These are phyloP conservation scores for Ogataea hybrid DNA, from an alignment of 1,139 yeast species.

Conservation along the genomic window DNA sequence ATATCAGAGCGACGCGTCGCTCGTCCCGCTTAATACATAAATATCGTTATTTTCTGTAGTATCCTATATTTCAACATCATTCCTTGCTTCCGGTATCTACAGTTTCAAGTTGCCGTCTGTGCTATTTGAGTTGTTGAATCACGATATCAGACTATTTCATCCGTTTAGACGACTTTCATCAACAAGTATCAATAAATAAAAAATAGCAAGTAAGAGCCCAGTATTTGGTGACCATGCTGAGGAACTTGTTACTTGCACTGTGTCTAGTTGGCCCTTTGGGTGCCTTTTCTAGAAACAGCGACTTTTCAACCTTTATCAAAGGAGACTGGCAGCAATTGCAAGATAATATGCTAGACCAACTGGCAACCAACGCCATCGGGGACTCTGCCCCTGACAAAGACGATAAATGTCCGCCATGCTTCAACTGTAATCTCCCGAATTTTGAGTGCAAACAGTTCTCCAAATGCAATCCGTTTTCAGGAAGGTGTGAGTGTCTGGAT, in stretches of 20 bases:
- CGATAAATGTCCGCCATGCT: conserved; percentile 77
- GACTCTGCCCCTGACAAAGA: not conserved
- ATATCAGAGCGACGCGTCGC: conserved; percentile 1
- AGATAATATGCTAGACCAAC: not conserved
- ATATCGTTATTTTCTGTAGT: not conserved
- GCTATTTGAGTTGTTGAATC: no score
- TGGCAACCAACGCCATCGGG: not conserved
- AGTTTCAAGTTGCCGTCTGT: no score
- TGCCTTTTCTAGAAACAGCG: not conserved
- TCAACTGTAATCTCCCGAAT: conserved; percentile 91
- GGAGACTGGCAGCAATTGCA: no score
- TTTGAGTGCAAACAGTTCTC: conserved; percentile 91
- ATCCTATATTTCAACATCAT: not conserved
- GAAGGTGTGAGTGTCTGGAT: conserved; percentile 86
- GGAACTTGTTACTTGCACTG: not conserved
- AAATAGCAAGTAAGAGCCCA: no score
- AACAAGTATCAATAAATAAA: no score
- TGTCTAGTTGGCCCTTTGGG: not conserved
- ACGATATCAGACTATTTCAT: no score
- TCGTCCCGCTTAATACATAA: not conserved
- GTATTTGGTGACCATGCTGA: not conserved
- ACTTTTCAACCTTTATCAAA: no score
- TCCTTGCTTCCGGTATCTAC: not conserved
- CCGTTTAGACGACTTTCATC: no score
- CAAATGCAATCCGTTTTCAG: conserved; percentile 79